phyloP scores from a whole-genome alignment of 768 basidiomycete genomes.

The Auricularia sp. region DNA sequence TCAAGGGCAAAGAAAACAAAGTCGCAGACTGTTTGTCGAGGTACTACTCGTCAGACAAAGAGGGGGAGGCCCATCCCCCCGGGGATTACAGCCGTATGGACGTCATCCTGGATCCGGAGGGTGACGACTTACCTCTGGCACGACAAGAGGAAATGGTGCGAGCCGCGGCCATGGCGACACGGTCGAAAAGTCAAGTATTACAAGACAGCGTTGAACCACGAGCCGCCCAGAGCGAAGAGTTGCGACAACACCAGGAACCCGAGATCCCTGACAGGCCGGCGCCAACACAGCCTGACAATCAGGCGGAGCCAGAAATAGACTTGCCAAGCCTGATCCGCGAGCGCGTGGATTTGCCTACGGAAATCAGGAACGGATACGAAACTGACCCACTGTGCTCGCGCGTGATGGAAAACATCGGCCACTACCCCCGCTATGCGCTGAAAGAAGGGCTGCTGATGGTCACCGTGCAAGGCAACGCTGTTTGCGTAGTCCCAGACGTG shows the following conservation, averaged over 20 bases:
- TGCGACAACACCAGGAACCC: neutral
- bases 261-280: neutral
- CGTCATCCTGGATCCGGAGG: slow-evolving; percentile 8
- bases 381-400: neutral
- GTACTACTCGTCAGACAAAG: neutral
- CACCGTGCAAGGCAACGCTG: slow-evolving; percentile 11
- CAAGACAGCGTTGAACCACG: neutral
- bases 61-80: neutral
- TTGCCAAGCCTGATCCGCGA: neutral
- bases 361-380: neutral
- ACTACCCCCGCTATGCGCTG: neutral
- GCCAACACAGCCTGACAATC: neutral
- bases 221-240: neutral
- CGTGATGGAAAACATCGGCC: neutral
- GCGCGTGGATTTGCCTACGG: neutral
- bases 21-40: neutral
- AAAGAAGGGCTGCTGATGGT: neutral
- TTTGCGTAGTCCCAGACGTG: slow-evolving; percentile 10
- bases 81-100: slow-evolving; percentile 5
- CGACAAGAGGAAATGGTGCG: neutral
- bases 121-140: slow-evolving; percentile 5
- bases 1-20: neutral
- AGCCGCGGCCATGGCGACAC: neutral
- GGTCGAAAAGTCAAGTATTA: neutral
- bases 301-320: neutral